Base-by-base conservation (phyloP, 768 basidiomycete genomes). In the Auricularia sp. region DNA sequence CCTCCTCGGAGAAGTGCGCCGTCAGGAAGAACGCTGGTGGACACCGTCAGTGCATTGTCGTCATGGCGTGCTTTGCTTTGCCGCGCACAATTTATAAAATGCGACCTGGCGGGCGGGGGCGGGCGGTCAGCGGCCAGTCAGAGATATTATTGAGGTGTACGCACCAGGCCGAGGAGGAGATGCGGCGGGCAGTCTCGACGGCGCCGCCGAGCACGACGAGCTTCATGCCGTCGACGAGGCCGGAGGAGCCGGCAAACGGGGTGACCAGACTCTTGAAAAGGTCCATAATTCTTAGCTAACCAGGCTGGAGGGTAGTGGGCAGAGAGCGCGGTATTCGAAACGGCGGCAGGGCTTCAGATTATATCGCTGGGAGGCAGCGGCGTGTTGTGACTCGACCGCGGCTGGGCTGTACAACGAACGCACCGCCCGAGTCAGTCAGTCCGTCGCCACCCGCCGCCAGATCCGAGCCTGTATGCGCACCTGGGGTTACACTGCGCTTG, bases 1-100 rank as follows among this genome's bases (percentile, higher is more conserved):
- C 91, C 75, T 93, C 91, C 76, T 93, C 91, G 68, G 85, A 88
- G 78, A 93, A 93, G 75, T 92, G 89, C 8, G 91, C 91, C 16
- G 91, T 93, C 62, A 93, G 84, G 84, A 92, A 93, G 81, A 89
- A 89, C 0, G 88, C 87, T 88, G 62, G 61, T 42, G 54, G 45
- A 3, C 13, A 3, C 29, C 36, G 47, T 47, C 35, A 51, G 33
- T 3, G 6, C 8, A 13, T 36, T 34, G 66, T 45, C 13, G n/a
- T 13, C 66, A 68, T 3, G 67, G 66, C 63, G 39, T 68, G 66
- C 24, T 8, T 59, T 33, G 18, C 39, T 42, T 42, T 18, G 54
- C 54, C 24, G 54, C 89, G 81, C 75, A 90, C 90, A 91, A 75
- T 92, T 92, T 47, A 92, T 88, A 74, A 92, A 92, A 71, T 90